Evolutionary conservation across 192 early-diverging fungal species (phyloP).

Genomic region (Funneliformis mosseae): DNA sequence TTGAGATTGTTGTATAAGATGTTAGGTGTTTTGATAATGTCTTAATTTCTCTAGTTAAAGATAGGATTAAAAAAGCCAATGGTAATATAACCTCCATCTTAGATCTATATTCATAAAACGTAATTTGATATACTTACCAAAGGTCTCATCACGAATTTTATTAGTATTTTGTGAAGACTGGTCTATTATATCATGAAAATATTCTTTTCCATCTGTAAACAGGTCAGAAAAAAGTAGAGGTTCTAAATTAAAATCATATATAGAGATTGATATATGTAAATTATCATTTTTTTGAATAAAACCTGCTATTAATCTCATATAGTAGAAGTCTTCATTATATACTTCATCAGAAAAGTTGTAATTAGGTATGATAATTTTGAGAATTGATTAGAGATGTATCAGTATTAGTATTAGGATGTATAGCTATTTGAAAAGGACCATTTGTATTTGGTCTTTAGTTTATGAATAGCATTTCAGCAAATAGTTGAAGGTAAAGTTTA

Average conservation of each 20-base stretch:
- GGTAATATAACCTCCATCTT: not conserved
- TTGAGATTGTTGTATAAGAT: too few relatives aligned
- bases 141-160: not conserved
- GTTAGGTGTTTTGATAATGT: too few relatives aligned
- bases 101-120: not conserved
- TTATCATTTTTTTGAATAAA: not conserved
- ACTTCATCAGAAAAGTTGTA: not conserved
- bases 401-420: too few relatives aligned
- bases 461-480: too few relatives aligned
- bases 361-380: too few relatives aligned
- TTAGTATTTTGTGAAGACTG: not conserved
- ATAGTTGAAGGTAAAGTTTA: not conserved
- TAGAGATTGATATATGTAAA: not conserved
- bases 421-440: too few relatives aligned
- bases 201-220: not conserved
- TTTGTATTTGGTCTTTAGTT: too few relatives aligned
- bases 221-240: not conserved
- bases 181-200: not conserved
- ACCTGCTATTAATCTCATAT: not conserved
- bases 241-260: not conserved
- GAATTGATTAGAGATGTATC: too few relatives aligned
- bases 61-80: not conserved
- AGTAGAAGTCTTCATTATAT: not conserved
- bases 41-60: not conserved
- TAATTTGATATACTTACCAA: slow-evolving; percentile 1